A percentile compares a stretch with the other conserved stretches of the same genome.
These are phyloP conservation scores for Stramenopiles sp. DNA, from an alignment of 352 stramenopile species.

Conservation along the genomic window DNA sequence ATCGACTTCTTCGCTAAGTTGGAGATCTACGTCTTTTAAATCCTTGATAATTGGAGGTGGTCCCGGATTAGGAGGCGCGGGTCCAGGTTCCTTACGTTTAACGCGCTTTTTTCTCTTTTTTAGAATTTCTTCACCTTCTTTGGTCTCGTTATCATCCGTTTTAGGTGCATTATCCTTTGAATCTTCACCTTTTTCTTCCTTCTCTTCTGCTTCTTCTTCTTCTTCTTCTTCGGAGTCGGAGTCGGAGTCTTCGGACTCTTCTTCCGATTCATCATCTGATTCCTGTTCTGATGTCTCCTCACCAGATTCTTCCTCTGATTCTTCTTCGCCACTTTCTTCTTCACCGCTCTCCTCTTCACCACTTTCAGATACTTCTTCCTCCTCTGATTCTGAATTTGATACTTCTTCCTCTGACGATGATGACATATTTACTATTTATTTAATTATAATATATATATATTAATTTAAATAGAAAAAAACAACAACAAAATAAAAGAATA, in stretches of 20 bases:
- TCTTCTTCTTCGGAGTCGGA: not conserved
- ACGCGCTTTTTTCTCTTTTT: not conserved
- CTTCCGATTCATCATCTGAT: not conserved
- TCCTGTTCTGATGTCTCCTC: not conserved
- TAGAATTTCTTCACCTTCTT: not conserved
- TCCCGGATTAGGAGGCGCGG: not conserved
- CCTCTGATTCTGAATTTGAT: not conserved
- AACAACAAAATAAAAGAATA: too few relatives aligned
- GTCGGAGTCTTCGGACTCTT: not conserved
- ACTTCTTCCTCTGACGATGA: not conserved
- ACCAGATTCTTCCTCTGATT: not conserved
- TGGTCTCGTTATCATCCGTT: not conserved
- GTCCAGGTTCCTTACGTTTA: too few relatives aligned
- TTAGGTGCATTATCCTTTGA: not conserved
- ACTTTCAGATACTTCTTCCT: not conserved
- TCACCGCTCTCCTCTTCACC: not conserved
- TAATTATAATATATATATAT: too few relatives aligned
- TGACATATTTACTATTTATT: not conserved
- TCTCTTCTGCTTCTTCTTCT: constrained; percentile 3
- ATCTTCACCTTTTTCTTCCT: not conserved
- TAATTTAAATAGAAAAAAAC: too few relatives aligned
- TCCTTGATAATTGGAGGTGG: not conserved
- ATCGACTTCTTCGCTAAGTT: not conserved
- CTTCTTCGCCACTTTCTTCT: not conserved
- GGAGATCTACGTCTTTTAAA: not conserved